These are phyloP conservation scores for Daldinia caldariorum DNA, from an alignment of 495 filamentous ascomycete genomes.

Conservation along the genomic window DNA sequence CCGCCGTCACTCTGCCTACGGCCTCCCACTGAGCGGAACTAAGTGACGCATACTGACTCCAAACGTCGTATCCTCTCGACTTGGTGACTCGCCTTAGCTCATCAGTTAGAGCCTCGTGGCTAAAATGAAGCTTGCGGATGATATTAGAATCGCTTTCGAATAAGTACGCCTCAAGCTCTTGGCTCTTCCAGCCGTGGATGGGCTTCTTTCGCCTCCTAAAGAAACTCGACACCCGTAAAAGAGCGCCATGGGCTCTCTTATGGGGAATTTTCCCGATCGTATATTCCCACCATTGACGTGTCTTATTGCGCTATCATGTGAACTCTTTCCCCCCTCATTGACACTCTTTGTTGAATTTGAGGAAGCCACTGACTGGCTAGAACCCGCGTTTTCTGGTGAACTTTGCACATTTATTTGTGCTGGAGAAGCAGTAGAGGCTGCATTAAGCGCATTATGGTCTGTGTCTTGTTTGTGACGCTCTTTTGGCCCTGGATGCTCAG, in stretches of 20 bases:
- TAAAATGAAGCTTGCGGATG: constrained; percentile 18
- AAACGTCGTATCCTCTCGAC: constrained; percentile 4
- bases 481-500: not conserved
- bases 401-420: not conserved
- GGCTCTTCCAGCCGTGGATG: not conserved
- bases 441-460: not conserved
- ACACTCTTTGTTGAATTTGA: not conserved
- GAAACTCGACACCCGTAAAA: constrained; percentile 1
- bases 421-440: not conserved
- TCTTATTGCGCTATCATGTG: not conserved
- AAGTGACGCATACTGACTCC: constrained; percentile 16
- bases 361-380: not conserved
- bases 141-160: constrained; percentile 10
- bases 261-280: not conserved
- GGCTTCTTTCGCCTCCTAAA: constrained; percentile 1
- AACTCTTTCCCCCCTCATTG: not conserved
- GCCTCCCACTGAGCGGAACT: constrained; percentile 3
- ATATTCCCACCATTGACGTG: not conserved
- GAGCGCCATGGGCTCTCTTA: not conserved
- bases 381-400: not conserved
- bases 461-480: not conserved
- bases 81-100: not conserved
- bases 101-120: not conserved
- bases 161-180: constrained; percentile 28
- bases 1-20: constrained; percentile 1